Percentiles rank a stretch among this genome's conserved stretches.
Conservation (phyloP, 306 rosid species). For the Begonia masoniana region DNA sequence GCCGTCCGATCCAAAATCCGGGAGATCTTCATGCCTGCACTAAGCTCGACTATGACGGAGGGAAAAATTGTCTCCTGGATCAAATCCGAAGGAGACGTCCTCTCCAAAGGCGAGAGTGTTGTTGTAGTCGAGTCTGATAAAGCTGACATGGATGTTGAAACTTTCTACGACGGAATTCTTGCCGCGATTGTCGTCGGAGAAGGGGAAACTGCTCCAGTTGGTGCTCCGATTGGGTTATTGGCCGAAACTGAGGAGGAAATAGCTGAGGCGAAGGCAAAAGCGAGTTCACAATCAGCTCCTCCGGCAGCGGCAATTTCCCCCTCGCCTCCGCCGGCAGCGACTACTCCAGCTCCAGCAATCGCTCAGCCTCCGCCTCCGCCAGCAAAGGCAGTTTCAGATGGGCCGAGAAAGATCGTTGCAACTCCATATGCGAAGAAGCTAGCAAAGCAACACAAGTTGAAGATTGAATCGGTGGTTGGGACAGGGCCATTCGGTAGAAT, state of each 20-base stretch:
- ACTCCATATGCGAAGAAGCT: slow-evolving; percentile 86
- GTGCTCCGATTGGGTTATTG: slow-evolving; percentile 68
- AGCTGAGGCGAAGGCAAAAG: slow-evolving; percentile 63
- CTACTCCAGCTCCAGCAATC: slow-evolving; percentile 34
- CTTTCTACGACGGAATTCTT: slow-evolving; percentile 78
- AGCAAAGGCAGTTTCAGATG: slow-evolving; percentile 20
- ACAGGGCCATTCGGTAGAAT: slow-evolving; percentile 70
- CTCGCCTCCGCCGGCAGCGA: slow-evolving; percentile 22
- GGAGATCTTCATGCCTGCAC: slow-evolving; percentile 98
- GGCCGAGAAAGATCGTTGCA: slow-evolving; percentile 55
- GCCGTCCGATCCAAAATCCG: slow-evolving; percentile 60
- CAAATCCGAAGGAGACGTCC: slow-evolving; percentile 79
- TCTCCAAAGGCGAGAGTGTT: slow-evolving; percentile 86
- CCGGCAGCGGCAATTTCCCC: slow-evolving; percentile 18
- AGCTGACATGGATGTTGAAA: slow-evolving; percentile 93
- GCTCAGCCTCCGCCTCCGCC: slow-evolving; percentile 30
- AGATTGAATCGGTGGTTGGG: slow-evolving; percentile 47
- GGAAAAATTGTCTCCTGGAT: slow-evolving; percentile 92
- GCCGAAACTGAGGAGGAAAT: slow-evolving; percentile 66
- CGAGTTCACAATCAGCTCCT: slow-evolving; percentile 20
- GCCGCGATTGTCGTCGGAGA: slow-evolving; percentile 75
- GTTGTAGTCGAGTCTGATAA: slow-evolving; percentile 89
- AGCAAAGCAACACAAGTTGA: slow-evolving; percentile 80
- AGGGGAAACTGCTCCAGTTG: slow-evolving; percentile 79
- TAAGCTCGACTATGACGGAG: slow-evolving; percentile 98